phyloP scores from a whole-genome alignment of 2,329 filamentous ascomycete genomes.

The Aphanocladium album region DNA sequence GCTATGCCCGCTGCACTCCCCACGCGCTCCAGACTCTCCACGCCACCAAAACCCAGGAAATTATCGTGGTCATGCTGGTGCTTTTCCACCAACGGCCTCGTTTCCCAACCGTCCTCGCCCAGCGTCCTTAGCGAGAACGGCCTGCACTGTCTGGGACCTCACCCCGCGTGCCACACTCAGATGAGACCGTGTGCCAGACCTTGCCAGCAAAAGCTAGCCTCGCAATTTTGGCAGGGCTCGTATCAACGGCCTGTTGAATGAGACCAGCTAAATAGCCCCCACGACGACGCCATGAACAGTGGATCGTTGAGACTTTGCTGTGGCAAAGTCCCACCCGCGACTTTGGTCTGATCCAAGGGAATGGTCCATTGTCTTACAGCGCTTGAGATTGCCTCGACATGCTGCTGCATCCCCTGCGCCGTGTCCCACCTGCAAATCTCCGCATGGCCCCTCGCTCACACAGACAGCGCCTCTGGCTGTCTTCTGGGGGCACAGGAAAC shows the following conservation, averaged over 20 bases:
- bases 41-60: neutral
- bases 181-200: neutral
- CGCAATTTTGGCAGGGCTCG: constrained; percentile 1
- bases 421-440: constrained; percentile 14
- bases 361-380: constrained; percentile 8
- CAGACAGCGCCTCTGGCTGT: neutral
- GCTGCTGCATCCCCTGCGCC: constrained; percentile 1
- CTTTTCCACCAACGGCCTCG: neutral
- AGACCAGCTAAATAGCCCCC: constrained; percentile 10
- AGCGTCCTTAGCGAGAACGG: neutral
- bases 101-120: neutral
- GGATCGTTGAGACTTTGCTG: constrained; percentile 8
- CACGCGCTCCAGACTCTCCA: constrained; percentile 1
- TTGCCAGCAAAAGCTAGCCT: neutral
- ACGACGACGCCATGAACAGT: constrained; percentile 8
- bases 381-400: constrained; percentile 11
- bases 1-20: constrained; percentile 1
- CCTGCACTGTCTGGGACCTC: neutral
- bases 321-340: constrained; percentile 9
- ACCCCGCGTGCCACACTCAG: neutral
- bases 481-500: neutral
- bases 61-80: neutral
- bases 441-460: constrained; percentile 7
- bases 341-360: constrained; percentile 13
- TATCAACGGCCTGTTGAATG: constrained; percentile 11